phyloP scores from a whole-genome alignment of 2,329 filamentous ascomycete genomes.

The Pseudohalonectria lignicola region DNA sequence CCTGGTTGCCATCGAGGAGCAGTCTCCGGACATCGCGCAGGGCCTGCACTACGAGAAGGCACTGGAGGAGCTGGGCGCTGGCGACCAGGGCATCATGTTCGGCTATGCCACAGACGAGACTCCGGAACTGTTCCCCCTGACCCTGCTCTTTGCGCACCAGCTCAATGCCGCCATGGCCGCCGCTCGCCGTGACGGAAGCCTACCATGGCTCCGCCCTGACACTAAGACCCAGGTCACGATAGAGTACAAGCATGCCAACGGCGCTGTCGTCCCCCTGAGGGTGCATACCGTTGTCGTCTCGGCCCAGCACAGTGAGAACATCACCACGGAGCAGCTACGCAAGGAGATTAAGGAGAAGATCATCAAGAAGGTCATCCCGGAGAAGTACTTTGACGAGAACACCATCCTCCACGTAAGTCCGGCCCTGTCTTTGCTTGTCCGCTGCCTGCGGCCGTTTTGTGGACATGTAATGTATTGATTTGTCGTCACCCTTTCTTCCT shows the following conservation, averaged over 20 bases:
- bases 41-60: constrained; percentile 97
- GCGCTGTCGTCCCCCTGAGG: constrained; percentile 81
- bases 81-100: constrained; percentile 99
- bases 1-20: constrained; percentile 97
- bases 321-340: constrained; percentile 84
- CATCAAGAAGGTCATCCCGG: constrained; percentile 88
- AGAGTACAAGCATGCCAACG: constrained; percentile 95
- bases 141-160: constrained; percentile 88
- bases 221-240: constrained; percentile 99
- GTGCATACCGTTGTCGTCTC: constrained; percentile 97
- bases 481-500: constrained; percentile 7
- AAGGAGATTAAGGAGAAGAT: constrained; percentile 97
- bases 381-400: constrained; percentile 81
- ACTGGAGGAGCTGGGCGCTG: constrained; percentile 93
- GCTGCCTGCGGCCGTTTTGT: neutral
- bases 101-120: constrained; percentile 99
- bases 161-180: constrained; percentile 91
- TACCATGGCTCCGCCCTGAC: constrained; percentile 93
- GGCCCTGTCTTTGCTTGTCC: neutral
- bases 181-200: constrained; percentile 74
- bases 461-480: constrained; percentile 6
- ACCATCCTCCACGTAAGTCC: constrained; percentile 83
- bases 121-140: constrained; percentile 90
- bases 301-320: constrained; percentile 82
- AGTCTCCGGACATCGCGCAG: constrained; percentile 97